Evolutionary conservation across 257 asterid genomes (phyloP).

Genomic region (Solanum peruvianum): DNA sequence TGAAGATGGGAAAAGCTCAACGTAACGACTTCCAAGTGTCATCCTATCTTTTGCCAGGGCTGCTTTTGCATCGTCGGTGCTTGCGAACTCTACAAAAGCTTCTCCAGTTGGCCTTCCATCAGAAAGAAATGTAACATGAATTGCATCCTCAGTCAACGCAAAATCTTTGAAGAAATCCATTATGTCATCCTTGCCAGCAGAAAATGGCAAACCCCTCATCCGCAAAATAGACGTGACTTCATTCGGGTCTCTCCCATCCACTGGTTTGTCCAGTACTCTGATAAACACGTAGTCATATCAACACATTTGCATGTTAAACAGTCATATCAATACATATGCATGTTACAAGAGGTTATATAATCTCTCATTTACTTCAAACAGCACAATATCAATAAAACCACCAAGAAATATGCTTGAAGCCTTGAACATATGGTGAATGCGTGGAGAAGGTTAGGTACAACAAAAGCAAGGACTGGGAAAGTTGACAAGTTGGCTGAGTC

Average conservation of each 20-base stretch:
- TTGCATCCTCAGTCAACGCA: constrained; percentile 47
- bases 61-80: constrained; percentile 61
- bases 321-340: background rate
- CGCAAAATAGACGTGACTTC: constrained; percentile 58
- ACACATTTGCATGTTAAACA: background rate
- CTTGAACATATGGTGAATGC: background rate
- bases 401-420: background rate
- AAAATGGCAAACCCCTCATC: constrained; percentile 82
- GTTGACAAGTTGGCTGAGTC: background rate
- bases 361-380: background rate
- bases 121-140: constrained; percentile 39
- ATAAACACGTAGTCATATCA: background rate
- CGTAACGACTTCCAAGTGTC: constrained; percentile 83
- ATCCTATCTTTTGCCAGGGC: constrained; percentile 85
- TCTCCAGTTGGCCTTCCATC: constrained; percentile 87
- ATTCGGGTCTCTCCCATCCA: constrained; percentile 43
- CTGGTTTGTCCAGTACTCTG: constrained; percentile 50
- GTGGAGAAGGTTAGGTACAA: background rate
- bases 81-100: constrained; percentile 80
- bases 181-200: constrained; percentile 82
- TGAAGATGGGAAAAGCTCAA: constrained; percentile 71
- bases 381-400: background rate
- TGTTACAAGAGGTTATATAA: background rate
- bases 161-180: constrained; percentile 70
- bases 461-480: background rate